phyloP scores from a whole-genome alignment of 2,329 filamentous ascomycete species.

The Sphaerostilbella broomeana region DNA sequence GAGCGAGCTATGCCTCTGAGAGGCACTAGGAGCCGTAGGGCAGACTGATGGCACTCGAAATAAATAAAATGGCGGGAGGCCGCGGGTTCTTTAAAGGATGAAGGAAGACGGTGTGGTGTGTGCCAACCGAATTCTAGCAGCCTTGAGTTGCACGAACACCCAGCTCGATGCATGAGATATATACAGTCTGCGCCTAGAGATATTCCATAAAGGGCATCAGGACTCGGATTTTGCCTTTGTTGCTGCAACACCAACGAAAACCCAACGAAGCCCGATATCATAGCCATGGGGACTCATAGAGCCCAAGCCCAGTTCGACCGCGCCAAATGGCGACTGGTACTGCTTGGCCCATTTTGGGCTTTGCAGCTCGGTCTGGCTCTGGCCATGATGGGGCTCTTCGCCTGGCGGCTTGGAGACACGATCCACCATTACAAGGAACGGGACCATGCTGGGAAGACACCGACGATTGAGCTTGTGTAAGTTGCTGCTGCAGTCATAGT shows the following conservation, averaged over 20 bases:
- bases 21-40: conserved; percentile 6
- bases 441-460: conserved; percentile 31
- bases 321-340: conserved; percentile 42
- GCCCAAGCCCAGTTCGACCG: conserved; percentile 47
- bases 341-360: conserved; percentile 46
- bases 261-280: no score
- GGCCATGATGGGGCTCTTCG: conserved; percentile 44
- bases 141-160: no score
- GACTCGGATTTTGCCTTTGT: no score
- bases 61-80: conserved; percentile 1
- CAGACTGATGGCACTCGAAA: conserved; percentile 7
- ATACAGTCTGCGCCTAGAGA: no score
- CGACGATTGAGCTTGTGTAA: conserved; percentile 46
- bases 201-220: no score
- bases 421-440: conserved; percentile 36
- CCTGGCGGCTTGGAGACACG: conserved; percentile 45
- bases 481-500: no score
- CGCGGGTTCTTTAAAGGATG: not conserved
- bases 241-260: no score
- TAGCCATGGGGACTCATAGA: conserved; percentile 36
- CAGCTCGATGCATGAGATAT: no score
- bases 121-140: no score
- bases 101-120: no score
- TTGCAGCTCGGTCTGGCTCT: conserved; percentile 41
- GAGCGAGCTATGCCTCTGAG: conserved; percentile 2